Evolutionary conservation across 495 filamentous ascomycete species (phyloP).

Genomic region (Penicillium bovifimosum): DNA sequence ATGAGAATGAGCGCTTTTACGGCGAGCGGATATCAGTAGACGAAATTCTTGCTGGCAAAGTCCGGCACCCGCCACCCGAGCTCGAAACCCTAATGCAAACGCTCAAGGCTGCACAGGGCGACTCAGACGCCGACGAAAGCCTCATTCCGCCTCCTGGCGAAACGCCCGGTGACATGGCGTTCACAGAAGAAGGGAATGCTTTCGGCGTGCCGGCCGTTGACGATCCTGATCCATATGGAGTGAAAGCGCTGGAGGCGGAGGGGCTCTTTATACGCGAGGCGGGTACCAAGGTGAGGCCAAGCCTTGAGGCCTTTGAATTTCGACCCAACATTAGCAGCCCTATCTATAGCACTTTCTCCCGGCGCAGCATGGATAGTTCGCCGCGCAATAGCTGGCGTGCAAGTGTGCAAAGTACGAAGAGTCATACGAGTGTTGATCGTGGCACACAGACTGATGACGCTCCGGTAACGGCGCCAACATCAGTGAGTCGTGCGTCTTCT

Average conservation of each 20-base stretch:
- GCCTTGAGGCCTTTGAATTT: slow-evolving; percentile 73
- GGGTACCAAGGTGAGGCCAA: slow-evolving; percentile 61
- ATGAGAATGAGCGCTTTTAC: slow-evolving; percentile 89
- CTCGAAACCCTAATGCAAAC: slow-evolving; percentile 67
- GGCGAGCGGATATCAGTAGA: slow-evolving; percentile 63
- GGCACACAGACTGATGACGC: slow-evolving; percentile 55
- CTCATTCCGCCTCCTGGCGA: slow-evolving; percentile 51
- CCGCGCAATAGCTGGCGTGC: slow-evolving; percentile 56
- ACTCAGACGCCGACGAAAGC: slow-evolving; percentile 60
- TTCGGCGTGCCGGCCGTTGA: slow-evolving; percentile 73
- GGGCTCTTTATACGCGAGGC: slow-evolving; percentile 85
- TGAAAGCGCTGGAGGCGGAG: slow-evolving; percentile 75
- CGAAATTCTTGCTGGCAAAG: slow-evolving; percentile 79
- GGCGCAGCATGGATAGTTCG: slow-evolving; percentile 61
- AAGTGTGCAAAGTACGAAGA: slow-evolving; percentile 63
- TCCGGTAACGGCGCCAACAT: slow-evolving; percentile 41
- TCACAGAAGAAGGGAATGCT: slow-evolving; percentile 36
- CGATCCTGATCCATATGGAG: slow-evolving; percentile 84
- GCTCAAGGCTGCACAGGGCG: slow-evolving; percentile 79
- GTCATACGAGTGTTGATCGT: slow-evolving; percentile 50
- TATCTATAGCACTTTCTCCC: slow-evolving; percentile 60
- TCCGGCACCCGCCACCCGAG: slow-evolving; percentile 57
- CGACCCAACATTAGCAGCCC: slow-evolving; percentile 71
- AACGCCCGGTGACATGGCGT: slow-evolving; percentile 66
- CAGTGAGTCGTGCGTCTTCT: slow-evolving; percentile 41